Conservation (phyloP, 345 rosid genomes). For the Citrus australasica region DNA sequence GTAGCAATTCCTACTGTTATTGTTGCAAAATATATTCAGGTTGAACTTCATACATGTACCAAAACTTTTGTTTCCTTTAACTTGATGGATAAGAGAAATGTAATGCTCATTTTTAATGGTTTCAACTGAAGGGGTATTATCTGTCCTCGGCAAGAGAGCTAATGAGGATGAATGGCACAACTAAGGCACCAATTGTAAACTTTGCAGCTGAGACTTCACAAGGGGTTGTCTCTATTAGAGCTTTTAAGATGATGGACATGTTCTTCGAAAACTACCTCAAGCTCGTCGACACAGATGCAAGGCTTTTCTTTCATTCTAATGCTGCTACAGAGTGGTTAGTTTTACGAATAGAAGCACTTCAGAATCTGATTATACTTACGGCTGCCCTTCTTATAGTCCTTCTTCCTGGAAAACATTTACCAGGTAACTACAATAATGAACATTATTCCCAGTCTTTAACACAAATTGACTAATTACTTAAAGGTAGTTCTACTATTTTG, state of each 20-base stretch:
- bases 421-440: constrained; percentile 30
- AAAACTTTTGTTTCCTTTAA: background rate
- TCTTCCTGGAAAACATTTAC: constrained; percentile 56
- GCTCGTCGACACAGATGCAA: constrained; percentile 71
- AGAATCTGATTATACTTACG: constrained; percentile 60
- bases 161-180: constrained; percentile 80
- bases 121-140: constrained; percentile 38
- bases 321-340: constrained; percentile 79
- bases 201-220: constrained; percentile 82
- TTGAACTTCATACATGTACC: constrained; percentile 5
- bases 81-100: background rate
- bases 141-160: constrained; percentile 76
- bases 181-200: constrained; percentile 91
- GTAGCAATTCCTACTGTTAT: constrained; percentile 21
- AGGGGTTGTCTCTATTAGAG: constrained; percentile 76
- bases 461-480: background rate
- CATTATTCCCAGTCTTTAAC: background rate
- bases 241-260: constrained; percentile 60
- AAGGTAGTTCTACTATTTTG: background rate
- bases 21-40: constrained; percentile 52
- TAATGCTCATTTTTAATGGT: background rate
- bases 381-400: constrained; percentile 69
- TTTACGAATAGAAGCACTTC: constrained; percentile 66
- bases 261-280: constrained; percentile 55
- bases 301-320: constrained; percentile 70